A percentile compares a stretch with the other conserved stretches of the same genome.
phyloP scores from a whole-genome alignment of 331 rosid species.

The Quercus lobata region DNA sequence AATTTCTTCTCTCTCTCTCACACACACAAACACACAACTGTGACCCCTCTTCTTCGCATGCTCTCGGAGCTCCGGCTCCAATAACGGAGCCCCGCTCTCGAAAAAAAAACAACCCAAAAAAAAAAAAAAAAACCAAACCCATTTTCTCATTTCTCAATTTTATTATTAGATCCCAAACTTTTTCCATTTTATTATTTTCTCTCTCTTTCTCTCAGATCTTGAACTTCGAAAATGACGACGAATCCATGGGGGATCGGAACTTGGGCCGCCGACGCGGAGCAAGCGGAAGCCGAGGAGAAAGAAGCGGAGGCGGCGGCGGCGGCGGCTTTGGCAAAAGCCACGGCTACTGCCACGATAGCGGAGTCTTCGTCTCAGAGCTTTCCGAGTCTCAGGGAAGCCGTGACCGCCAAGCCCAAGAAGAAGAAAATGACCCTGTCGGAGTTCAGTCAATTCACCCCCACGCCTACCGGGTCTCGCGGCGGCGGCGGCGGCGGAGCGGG shows the following conservation, averaged over 20 bases:
- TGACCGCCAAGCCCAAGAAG: slow-evolving; percentile 66
- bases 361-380: slow-evolving; percentile 41
- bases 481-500: slow-evolving; percentile 13
- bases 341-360: slow-evolving; percentile 22
- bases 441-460: slow-evolving; percentile 17
- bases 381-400: slow-evolving; percentile 84
- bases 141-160: not conserved
- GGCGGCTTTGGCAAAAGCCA: slow-evolving; percentile 26
- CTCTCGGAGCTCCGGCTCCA: slow-evolving; percentile 48
- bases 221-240: slow-evolving; percentile 46
- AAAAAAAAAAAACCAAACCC: not conserved
- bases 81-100: slow-evolving; percentile 42
- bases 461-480: not conserved
- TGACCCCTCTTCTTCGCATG: slow-evolving; percentile 31
- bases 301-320: slow-evolving; percentile 46
- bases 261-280: slow-evolving; percentile 98
- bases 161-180: too few relatives aligned
- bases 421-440: slow-evolving; percentile 60
- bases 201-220: slow-evolving; percentile 29
- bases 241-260: slow-evolving; percentile 88
- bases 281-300: slow-evolving; percentile 79
- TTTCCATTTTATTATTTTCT: not conserved
- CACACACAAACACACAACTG: not conserved
- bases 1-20: not conserved
- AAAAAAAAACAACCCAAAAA: too few relatives aligned